These are phyloP conservation scores for Cladochytrium replicatum DNA, from an alignment of 192 early-diverging fungal species.

Conservation along the genomic window DNA sequence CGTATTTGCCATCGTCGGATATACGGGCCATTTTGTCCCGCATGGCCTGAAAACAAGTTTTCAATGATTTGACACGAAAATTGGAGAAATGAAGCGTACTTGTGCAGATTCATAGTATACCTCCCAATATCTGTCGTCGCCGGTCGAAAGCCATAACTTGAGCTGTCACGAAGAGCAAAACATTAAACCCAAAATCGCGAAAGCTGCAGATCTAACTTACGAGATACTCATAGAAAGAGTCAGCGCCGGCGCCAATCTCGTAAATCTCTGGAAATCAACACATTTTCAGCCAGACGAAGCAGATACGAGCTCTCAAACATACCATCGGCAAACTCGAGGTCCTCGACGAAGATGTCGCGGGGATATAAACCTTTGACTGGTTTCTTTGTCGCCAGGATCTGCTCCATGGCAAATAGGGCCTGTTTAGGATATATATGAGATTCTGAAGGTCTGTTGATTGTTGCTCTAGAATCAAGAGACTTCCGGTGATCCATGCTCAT, in stretches of 20 bases:
- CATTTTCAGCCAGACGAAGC: no score
- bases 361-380: constrained; percentile 9
- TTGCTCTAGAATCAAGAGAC: neutral
- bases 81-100: no score
- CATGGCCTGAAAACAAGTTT: no score
- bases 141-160: constrained; percentile 35
- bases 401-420: constrained; percentile 21
- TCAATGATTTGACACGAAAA: no score
- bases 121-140: constrained; percentile 19
- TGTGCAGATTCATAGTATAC: constrained; percentile 19
- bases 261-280: constrained; percentile 1
- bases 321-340: neutral
- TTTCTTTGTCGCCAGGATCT: neutral
- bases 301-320: no score
- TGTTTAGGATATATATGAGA: constrained; percentile 2
- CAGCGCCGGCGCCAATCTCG: neutral
- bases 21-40: neutral
- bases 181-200: neutral
- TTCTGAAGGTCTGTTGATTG: neutral
- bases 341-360: neutral
- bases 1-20: neutral
- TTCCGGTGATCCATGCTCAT: neutral
- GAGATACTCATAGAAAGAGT: constrained; percentile 7
- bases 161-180: constrained; percentile 2
- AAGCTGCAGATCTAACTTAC: neutral